phyloP scores from a whole-genome alignment of 495 filamentous ascomycete species.

The Aspergillus panamensis region DNA sequence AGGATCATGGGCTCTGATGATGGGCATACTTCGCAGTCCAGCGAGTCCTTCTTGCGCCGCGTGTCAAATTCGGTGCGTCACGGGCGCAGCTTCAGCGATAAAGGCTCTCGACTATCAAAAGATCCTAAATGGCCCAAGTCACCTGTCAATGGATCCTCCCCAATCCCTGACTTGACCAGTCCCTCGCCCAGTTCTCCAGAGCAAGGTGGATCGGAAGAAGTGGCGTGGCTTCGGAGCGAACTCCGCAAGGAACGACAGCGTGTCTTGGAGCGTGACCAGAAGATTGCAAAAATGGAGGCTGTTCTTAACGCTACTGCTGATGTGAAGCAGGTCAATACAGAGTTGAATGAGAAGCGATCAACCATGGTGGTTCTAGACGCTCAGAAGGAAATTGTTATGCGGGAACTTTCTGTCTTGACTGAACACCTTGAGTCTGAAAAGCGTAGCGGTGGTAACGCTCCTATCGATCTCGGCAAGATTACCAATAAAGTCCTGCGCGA shows the following conservation, averaged over 20 bases:
- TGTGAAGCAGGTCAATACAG: conserved; percentile 79
- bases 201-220: conserved; percentile 58
- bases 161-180: conserved; percentile 66
- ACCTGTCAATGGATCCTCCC: conserved; percentile 62
- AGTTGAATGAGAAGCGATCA: conserved; percentile 87
- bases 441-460: conserved; percentile 50
- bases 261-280: conserved; percentile 72
- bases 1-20: conserved; percentile 72
- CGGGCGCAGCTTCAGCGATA: conserved; percentile 83
- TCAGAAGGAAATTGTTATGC: conserved; percentile 90
- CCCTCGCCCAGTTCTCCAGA: conserved; percentile 63
- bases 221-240: conserved; percentile 68
- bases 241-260: conserved; percentile 76
- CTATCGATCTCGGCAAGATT: conserved; percentile 69
- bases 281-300: conserved; percentile 77
- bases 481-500: conserved; percentile 83
- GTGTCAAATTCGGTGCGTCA: conserved; percentile 92
- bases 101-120: conserved; percentile 46
- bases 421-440: conserved; percentile 69
- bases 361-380: conserved; percentile 95
- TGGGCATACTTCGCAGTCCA: conserved; percentile 43
- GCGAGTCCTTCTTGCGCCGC: conserved; percentile 71
- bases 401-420: conserved; percentile 83
- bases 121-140: conserved; percentile 68
- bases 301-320: conserved; percentile 67